Conservation (phyloP, 768 basidiomycete species). For the Russula ochroleuca region DNA sequence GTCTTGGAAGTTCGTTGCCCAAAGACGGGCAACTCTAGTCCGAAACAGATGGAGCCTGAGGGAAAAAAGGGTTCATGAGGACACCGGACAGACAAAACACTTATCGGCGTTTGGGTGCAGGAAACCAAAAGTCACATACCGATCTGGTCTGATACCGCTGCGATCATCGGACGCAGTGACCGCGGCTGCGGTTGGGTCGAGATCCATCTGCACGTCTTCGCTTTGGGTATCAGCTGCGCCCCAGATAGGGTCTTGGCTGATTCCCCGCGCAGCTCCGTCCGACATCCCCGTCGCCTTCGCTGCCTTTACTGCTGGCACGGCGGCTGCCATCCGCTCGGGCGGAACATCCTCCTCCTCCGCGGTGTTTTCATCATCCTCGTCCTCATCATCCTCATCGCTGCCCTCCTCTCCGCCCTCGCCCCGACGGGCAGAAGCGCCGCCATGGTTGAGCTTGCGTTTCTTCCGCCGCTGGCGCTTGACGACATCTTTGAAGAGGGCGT, state of each 20-base stretch:
- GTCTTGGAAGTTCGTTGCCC: conserved; percentile 63
- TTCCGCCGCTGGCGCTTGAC: conserved; percentile 75
- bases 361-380: conserved; percentile 35
- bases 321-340: conserved; percentile 49
- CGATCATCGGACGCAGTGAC: conserved; percentile 38
- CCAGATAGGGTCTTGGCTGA: conserved; percentile 57
- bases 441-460: conserved; percentile 80
- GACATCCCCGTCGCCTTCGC: conserved; percentile 25
- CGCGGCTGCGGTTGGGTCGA: conserved; percentile 39
- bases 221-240: conserved; percentile 50
- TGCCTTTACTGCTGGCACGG: conserved; percentile 32
- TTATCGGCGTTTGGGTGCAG: too few species aligned
- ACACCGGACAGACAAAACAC: too few species aligned
- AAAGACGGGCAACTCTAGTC: conserved; percentile 64
- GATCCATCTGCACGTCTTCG: conserved; percentile 57
- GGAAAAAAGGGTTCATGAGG: too few species aligned
- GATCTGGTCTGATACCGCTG: conserved; percentile 48
- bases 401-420: conserved; percentile 41
- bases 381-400: conserved; percentile 51
- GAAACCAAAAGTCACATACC: conserved; percentile 45
- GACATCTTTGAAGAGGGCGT: conserved; percentile 97
- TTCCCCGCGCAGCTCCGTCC: conserved; percentile 30
- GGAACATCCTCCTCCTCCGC: conserved; percentile 44
- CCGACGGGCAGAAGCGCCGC: conserved; percentile 41
- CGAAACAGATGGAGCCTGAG: conserved; percentile 78